Percentiles rank a stretch among this genome's conserved stretches.
Evolutionary conservation across 1,139 yeast genomes (phyloP).

Genomic region (Nakaseomyces nivariensis): DNA sequence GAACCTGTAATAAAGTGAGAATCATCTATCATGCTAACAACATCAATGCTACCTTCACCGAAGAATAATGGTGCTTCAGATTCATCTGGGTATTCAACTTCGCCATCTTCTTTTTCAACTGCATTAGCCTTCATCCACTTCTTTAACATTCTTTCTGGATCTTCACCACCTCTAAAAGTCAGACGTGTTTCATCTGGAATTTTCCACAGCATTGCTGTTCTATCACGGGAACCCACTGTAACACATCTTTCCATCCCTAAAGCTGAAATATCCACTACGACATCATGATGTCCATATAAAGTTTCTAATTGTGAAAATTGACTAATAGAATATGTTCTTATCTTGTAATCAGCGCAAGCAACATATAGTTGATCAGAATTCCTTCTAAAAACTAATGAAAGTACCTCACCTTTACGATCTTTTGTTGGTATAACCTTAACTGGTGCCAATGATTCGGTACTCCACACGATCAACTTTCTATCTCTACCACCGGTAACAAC

Average conservation of each 20-base stretch:
- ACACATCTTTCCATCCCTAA: slow-evolving; percentile 83
- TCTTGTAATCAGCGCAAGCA: slow-evolving; percentile 85
- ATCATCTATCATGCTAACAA: slow-evolving; percentile 86
- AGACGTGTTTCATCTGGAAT: slow-evolving; percentile 89
- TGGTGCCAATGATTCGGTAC: slow-evolving; percentile 64
- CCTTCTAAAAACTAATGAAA: slow-evolving; percentile 68
- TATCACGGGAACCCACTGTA: slow-evolving; percentile 89
- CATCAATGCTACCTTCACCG: slow-evolving; percentile 84
- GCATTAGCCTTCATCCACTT: slow-evolving; percentile 32
- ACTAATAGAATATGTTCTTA: slow-evolving; percentile 75
- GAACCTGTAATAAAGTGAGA: slow-evolving; percentile 89
- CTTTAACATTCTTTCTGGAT: slow-evolving; percentile 37
- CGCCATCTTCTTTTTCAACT: slow-evolving; percentile 27
- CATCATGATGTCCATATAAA: slow-evolving; percentile 91
- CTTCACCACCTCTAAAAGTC: slow-evolving; percentile 87
- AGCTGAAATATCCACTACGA: slow-evolving; percentile 70
- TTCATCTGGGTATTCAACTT: slow-evolving; percentile 19
- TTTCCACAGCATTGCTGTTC: slow-evolving; percentile 94
- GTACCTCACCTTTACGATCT: slow-evolving; percentile 59
- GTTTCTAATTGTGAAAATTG: slow-evolving; percentile 86
- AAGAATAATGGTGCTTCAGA: slow-evolving; percentile 34
- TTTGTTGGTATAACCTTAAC: slow-evolving; percentile 67
- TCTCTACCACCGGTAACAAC: slow-evolving; percentile 90
- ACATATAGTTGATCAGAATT: slow-evolving; percentile 80
- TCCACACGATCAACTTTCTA: slow-evolving; percentile 74